A percentile compares a stretch with the other conserved stretches of the same genome.
Evolutionary conservation across 2,329 filamentous ascomycete genomes (phyloP).

Genomic region (Colletotrichum sp.): DNA sequence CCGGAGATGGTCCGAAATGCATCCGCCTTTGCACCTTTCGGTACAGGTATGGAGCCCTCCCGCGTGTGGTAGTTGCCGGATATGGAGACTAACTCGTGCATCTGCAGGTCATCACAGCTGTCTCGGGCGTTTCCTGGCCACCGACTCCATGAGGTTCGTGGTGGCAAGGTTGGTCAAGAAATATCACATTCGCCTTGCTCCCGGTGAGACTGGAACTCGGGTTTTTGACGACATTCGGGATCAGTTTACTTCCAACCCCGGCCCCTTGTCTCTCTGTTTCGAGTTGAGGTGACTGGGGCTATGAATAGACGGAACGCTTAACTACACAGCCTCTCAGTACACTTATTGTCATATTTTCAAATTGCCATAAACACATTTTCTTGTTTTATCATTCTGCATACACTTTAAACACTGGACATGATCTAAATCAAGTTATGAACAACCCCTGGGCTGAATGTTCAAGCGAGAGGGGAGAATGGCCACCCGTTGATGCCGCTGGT

Average conservation of each 20-base stretch:
- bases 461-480: conserved; percentile 4
- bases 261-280: conserved; percentile 16
- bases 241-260: conserved; percentile 19
- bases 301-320: not conserved
- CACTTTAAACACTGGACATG: not conserved
- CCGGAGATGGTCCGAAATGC: conserved; percentile 36
- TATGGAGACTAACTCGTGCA: not conserved
- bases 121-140: conserved; percentile 17
- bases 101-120: conserved; percentile 15
- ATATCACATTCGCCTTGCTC: conserved; percentile 10
- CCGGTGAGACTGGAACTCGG: conserved; percentile 12
- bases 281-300: conserved; percentile 6
- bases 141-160: conserved; percentile 14
- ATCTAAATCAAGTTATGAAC: not conserved
- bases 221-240: conserved; percentile 17
- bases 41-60: conserved; percentile 26
- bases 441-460: not conserved
- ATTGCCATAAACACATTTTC: not conserved
- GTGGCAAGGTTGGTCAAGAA: conserved; percentile 18
- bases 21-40: conserved; percentile 36
- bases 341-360: not conserved
- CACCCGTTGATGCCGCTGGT: conserved; percentile 12
- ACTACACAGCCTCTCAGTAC: not conserved
- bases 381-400: not conserved
- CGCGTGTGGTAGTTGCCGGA: not conserved